Evolutionary conservation across 2,329 filamentous ascomycete genomes (phyloP).

Genomic region (Nakataea oryzae): DNA sequence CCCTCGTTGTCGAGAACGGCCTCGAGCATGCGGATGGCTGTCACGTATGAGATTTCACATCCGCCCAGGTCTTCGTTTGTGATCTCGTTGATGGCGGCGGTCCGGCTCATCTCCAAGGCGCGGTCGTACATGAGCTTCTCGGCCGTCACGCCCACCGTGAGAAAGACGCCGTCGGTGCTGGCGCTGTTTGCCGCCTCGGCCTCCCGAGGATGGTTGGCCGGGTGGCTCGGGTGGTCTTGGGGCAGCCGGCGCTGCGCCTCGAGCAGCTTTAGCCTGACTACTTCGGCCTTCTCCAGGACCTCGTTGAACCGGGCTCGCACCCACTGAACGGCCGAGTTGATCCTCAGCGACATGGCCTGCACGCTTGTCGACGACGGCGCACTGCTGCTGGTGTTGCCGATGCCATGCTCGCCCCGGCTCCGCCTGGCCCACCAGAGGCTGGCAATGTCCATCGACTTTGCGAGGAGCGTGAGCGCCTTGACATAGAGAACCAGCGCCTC

Average conservation of each 20-base stretch:
- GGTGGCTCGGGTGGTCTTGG: constrained; percentile 75
- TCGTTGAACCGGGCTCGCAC: constrained; percentile 91
- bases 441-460: constrained; percentile 92
- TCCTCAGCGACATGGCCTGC: constrained; percentile 52
- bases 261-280: constrained; percentile 79
- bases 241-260: constrained; percentile 81
- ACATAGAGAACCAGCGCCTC: constrained; percentile 94
- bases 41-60: constrained; percentile 88
- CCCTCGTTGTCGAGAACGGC: constrained; percentile 83
- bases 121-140: constrained; percentile 98
- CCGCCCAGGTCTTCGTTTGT: constrained; percentile 79
- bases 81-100: constrained; percentile 90
- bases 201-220: constrained; percentile 59
- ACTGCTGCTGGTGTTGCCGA: constrained; percentile 1
- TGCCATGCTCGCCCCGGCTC: constrained; percentile 51
- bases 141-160: constrained; percentile 83
- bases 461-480: constrained; percentile 80
- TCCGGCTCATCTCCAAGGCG: constrained; percentile 90
- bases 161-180: constrained; percentile 66
- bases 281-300: constrained; percentile 88
- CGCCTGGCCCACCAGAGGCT: constrained; percentile 84
- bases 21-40: constrained; percentile 89
- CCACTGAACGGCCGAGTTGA: constrained; percentile 95
- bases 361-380: constrained; percentile 16
- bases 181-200: constrained; percentile 47